phyloP scores from a whole-genome alignment of 108 stramenopile species.

The Nitzschia palea region DNA sequence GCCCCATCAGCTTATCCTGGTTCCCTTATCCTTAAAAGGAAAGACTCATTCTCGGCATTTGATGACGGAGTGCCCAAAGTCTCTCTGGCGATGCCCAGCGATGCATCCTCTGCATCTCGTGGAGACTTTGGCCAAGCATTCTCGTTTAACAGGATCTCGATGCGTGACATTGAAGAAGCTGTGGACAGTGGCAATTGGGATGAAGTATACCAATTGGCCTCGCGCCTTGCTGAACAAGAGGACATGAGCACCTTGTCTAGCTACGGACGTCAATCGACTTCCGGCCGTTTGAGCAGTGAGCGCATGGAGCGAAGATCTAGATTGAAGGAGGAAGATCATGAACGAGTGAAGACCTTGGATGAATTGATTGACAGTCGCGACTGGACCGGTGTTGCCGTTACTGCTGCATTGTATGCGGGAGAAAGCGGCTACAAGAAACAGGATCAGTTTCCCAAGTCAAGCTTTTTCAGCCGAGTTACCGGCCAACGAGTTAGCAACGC shows the following conservation, averaged over 20 bases:
- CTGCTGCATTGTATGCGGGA: constrained; percentile 34
- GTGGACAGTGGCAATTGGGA: constrained; percentile 35
- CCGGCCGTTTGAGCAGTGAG: neutral
- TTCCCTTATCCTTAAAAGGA: neutral
- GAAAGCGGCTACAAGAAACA: constrained; percentile 20
- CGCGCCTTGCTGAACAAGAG: constrained; percentile 26
- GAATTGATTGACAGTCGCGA: constrained; percentile 23
- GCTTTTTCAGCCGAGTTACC: neutral
- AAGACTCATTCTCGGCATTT: neutral
- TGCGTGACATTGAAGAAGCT: constrained; percentile 17
- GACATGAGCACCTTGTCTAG: constrained; percentile 18
- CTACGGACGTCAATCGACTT: neutral
- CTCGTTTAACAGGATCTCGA: neutral
- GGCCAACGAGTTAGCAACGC: neutral
- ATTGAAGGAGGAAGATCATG: constrained; percentile 21
- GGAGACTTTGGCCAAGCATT: neutral
- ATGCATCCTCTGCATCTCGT: neutral
- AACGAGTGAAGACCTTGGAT: constrained; percentile 30
- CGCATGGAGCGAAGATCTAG: constrained; percentile 5
- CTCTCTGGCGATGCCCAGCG: neutral
- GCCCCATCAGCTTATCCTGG: neutral
- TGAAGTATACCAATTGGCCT: constrained; percentile 27
- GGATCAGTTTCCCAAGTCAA: neutral
- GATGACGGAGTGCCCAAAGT: neutral
- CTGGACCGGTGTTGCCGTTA: constrained; percentile 41